phyloP scores from a whole-genome alignment of 2,329 filamentous ascomycete species.

The Sordariomycetes sp. region DNA sequence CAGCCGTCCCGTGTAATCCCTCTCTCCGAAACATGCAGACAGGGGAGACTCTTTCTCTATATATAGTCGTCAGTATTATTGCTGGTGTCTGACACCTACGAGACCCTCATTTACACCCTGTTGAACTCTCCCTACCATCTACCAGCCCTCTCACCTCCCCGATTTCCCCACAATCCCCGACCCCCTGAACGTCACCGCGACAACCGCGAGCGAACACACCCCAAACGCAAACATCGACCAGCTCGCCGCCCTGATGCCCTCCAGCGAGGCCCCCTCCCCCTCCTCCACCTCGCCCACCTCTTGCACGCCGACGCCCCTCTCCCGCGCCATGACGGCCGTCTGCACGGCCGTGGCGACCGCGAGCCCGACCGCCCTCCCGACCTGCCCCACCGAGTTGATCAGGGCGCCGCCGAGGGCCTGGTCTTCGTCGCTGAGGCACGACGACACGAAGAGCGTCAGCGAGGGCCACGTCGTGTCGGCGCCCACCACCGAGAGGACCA shows the following conservation, averaged over 20 bases:
- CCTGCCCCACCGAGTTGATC: constrained; percentile 55
- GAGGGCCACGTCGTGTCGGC: constrained; percentile 58
- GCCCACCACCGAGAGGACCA: constrained; percentile 54
- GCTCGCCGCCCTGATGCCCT: constrained; percentile 35
- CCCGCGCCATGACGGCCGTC: constrained; percentile 45
- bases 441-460: constrained; percentile 55
- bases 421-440: constrained; percentile 49
- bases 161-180: constrained; percentile 36
- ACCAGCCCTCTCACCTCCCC: neutral
- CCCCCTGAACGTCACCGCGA: constrained; percentile 36
- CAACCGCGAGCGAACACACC: constrained; percentile 28
- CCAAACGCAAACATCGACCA: constrained; percentile 43
- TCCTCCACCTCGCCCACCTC: constrained; percentile 26
- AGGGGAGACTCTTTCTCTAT: neutral
- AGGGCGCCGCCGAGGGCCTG: constrained; percentile 59
- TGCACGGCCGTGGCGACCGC: constrained; percentile 57
- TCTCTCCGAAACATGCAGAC: neutral
- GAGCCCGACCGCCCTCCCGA: constrained; percentile 55
- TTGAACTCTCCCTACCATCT: no score
- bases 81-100: no score
- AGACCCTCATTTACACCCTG: no score
- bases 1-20: neutral
- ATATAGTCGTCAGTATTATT: neutral
- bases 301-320: constrained; percentile 30
- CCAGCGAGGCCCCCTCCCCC: constrained; percentile 35